Base-by-base conservation (phyloP, 805 yeast species). In the Jamesozyma hellenica region DNA sequence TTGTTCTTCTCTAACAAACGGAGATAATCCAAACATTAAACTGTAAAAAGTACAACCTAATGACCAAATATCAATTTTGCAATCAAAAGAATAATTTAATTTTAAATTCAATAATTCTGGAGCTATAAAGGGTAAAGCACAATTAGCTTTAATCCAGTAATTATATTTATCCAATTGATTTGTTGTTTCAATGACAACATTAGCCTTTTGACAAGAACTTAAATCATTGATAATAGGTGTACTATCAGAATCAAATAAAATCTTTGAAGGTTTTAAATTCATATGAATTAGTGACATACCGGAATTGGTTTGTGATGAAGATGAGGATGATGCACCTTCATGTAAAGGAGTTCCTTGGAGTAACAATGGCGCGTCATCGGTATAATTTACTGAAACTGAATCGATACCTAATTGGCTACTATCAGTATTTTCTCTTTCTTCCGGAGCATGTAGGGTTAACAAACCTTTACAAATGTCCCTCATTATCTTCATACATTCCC, bases 241-340 rank as follows among this genome's bases (percentile, higher is more conserved):
- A 2, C 85, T 86, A 44, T 78, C 82, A 33, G 77, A 72, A 1
- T 83, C 70, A 4, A 87, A 63, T 88, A 88, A 80, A 14, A 87
- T 74, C 54, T 85, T 88, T 2, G 92, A 94, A 0, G 96, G 96
- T 55, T 85, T 88, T 41, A 88, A 64, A 56, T 88, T 96, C 41
- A 87, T 64, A 58, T 88, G 96, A 0, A 95, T 90, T 57, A 73
- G 86, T 19, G 52, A 36, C 10, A 38, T 30, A 16, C n/a, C 13
- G 12, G 32, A 31, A 17, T 21, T 14, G 35, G 21, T 30, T 12
- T 43, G 29, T 3, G 37, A 21, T 5, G 38, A 14, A 11, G 31
- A 10, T n/a, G n/a, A n/a, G n/a, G n/a, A n/a, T 6, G 33, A 27
- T 7, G 31, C 12, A 18, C 28, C 28, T 35, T 36, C 47, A 11